Conservation (phyloP, 768 basidiomycete species). For the Tephrocybe sp. region DNA sequence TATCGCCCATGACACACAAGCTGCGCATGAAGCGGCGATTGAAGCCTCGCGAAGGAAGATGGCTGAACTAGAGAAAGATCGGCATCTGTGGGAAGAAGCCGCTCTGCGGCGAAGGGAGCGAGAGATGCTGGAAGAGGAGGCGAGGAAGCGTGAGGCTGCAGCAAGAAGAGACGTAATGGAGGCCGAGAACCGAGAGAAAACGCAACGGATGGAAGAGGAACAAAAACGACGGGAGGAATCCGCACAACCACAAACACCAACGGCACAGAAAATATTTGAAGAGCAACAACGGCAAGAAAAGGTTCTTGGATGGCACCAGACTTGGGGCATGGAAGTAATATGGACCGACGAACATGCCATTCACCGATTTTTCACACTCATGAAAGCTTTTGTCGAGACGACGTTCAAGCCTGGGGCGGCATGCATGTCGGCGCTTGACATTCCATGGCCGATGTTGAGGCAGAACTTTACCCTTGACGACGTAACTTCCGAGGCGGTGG, state of each 20-base stretch:
- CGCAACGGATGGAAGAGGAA: slow-evolving; percentile 22
- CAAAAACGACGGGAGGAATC: slow-evolving; percentile 19
- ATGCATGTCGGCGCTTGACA: slow-evolving; percentile 55
- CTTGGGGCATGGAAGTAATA: slow-evolving; percentile 53
- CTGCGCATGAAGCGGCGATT: slow-evolving; percentile 40
- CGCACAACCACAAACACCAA: slow-evolving; percentile 14
- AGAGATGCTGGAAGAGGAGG: slow-evolving; percentile 42
- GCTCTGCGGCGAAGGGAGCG: slow-evolving; percentile 42
- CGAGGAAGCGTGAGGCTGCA: slow-evolving; percentile 19
- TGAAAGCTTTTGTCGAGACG: slow-evolving; percentile 60
- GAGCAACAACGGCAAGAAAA: slow-evolving; percentile 37
- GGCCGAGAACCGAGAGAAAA: slow-evolving; percentile 24
- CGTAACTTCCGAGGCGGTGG: slow-evolving; percentile 69
- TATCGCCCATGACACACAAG: slow-evolving; percentile 31
- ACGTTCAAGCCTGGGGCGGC: slow-evolving; percentile 50
- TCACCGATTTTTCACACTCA: slow-evolving; percentile 61
- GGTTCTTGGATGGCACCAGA: slow-evolving; percentile 42
- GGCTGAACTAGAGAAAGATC: slow-evolving; percentile 62
- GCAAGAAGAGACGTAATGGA: slow-evolving; percentile 21
- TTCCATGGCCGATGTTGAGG: slow-evolving; percentile 80
- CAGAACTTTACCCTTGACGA: slow-evolving; percentile 55
- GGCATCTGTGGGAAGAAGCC: slow-evolving; percentile 58
- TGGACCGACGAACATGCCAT: slow-evolving; percentile 70
- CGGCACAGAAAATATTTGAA: slow-evolving; percentile 24
- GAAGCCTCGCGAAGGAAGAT: slow-evolving; percentile 67